Base-by-base conservation (phyloP, 768 basidiomycete species). In the Trichaptum fuscoviolaceum region DNA sequence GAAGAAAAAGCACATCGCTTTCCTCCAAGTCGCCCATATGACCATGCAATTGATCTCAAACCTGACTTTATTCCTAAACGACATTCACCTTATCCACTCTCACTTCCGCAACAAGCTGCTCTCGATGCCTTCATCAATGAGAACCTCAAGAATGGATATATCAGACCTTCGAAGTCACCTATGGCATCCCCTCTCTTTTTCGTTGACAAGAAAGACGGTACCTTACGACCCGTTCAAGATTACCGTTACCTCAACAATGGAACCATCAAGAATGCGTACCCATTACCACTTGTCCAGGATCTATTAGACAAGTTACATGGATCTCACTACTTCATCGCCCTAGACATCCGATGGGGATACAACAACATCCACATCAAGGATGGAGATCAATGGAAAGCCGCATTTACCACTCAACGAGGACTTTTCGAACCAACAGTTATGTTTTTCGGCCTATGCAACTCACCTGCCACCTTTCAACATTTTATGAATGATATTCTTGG, bases 331-430 rank as follows among this genome's bases (percentile, higher is more conserved):
- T 77, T 75, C 73, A 74, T 73, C 61, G 75, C 74, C 62, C 42
- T 77, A 58, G 76, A 79, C 64, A 69, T 79, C 5, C 69, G 72
- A 1, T 71, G 69, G 76, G 58, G 69, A 75, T 80, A 76, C 66
- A 75, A 79, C 63, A 76, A 75, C 24, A 60, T 79, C 7, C 68
- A 73, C 2, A 77, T 84, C 62, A 75, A 74, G 15, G 73, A 78
- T 58, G 81, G 81, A 3, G 75, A 83, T 66, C 72, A 82, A 69
- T 77, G 73, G 74, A 84, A 81, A 67, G 80, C 75, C 1, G 78
- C 75, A 18, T 79, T 86, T 68, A 61, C 69, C 1, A 80, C 77
- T 0, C 68, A 74, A 18, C 68, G 68, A 6, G 81, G 82, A 0
- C 68, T 75, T 0, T 83, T 76, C 63, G 77, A 84, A 74, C 79